These are phyloP conservation scores for Marsdenia floribunda DNA, from an alignment of 257 asterid species.

Conservation along the genomic window DNA sequence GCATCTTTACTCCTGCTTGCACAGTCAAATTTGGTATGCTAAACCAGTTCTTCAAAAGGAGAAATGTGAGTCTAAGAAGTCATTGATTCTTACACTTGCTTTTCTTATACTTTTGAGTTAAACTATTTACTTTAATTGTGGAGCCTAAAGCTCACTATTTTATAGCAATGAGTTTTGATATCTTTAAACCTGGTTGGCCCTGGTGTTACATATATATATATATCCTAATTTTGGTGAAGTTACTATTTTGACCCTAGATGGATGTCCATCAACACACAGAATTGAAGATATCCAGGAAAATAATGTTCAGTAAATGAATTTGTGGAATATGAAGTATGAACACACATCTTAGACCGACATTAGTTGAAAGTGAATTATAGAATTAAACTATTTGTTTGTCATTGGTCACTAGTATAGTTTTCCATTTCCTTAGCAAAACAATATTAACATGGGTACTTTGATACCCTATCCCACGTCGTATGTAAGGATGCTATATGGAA, in stretches of 20 bases:
- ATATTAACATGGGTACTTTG: no score
- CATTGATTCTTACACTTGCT: background rate
- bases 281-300: background rate
- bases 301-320: background rate
- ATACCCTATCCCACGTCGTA: no score
- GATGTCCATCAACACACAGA: background rate
- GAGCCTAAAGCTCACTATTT: background rate
- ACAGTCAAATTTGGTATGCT: slow-evolving; percentile 42
- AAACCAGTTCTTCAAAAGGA: slow-evolving; percentile 40
- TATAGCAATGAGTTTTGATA: background rate
- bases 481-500: no score
- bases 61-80: slow-evolving; percentile 36
- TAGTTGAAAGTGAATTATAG: background rate
- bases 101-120: background rate
- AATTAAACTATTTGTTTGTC: background rate
- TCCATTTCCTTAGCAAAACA: background rate
- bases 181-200: background rate
- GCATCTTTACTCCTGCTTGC: slow-evolving; percentile 92
- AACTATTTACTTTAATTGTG: background rate
- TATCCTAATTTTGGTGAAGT: background rate
- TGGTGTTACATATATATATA: background rate
- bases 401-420: background rate
- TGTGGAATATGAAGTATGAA: background rate
- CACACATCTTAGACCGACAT: background rate
- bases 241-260: background rate